These are phyloP conservation scores for Colletotrichum lupini DNA, from an alignment of 2,329 filamentous ascomycete species.

Conservation along the genomic window DNA sequence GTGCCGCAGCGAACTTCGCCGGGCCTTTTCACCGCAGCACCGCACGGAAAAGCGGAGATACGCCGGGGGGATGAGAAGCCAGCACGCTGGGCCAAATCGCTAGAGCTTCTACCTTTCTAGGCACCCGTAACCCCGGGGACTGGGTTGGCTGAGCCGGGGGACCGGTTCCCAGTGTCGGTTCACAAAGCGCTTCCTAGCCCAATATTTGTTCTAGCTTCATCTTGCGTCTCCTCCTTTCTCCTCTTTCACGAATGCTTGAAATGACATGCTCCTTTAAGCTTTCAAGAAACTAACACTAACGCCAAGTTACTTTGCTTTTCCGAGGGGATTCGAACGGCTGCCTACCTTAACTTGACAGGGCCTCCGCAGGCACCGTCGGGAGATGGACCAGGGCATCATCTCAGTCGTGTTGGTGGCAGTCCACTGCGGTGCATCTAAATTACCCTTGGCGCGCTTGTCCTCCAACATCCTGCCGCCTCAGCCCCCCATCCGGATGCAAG, in stretches of 20 bases:
- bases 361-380: neutral
- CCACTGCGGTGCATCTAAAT: neutral
- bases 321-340: neutral
- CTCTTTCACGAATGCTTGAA: neutral
- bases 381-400: neutral
- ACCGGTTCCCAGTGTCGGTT: neutral
- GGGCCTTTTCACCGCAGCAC: neutral
- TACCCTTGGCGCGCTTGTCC: neutral
- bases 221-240: neutral
- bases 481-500: neutral
- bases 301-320: neutral
- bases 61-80: neutral
- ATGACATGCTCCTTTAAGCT: neutral
- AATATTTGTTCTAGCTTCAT: neutral
- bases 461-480: neutral
- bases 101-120: neutral
- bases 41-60: neutral
- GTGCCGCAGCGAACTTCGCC: neutral
- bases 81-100: too few species aligned
- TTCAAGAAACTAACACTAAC: neutral
- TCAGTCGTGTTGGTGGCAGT: neutral
- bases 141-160: constrained; percentile 2
- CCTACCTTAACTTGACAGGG: neutral
- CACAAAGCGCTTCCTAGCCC: neutral
- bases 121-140: neutral